Base-by-base conservation (phyloP, 495 filamentous ascomycete species). In the Penicillium ucsense region DNA sequence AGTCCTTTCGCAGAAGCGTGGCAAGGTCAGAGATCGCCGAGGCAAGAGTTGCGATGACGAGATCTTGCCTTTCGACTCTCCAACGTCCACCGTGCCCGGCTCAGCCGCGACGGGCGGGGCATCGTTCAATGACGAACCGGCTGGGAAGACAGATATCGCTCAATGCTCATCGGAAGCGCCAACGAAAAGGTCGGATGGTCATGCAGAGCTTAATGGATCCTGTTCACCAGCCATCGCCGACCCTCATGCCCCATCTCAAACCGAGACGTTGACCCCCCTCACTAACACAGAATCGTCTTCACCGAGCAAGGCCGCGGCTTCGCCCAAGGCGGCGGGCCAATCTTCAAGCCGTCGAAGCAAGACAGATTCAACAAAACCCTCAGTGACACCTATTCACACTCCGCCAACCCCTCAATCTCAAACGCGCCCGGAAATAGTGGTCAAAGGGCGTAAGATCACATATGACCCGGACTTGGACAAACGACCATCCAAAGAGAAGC, bases 211-310 rank as follows among this genome's bases (percentile, higher is more conserved):
- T 29, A 44, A 50, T 41, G 46, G 38, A 12, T 34, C 28, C 27
- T 27, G 47, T 31, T 38, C 41, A 38, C 41, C 45, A n/a, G 12
- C 45, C 8, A 32, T 41, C 20, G 64, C 73, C 42, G 71, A 74
- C 56, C 60, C 70, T 34, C 63, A 78, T 49, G 74, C 70, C 52
- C 55, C 43, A 36, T 36, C 65, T 34, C 63, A 73, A 52, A 61
- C 76, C 48, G 80, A 75, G 53, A 78, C 74, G 49, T 63, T 87
- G 36, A 94, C 89, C 12, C 87, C 89, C 39, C 75, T 90, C 50
- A 91, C 87, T 28, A 83, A 79, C 51, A 64, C 73, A 55, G 88
- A 86, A 53, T 88, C 84, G 31, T 89, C 89, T n/a, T 78, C 84
- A 32, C 76, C 80, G 37, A 67, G 66, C 57, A 80, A 82, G 63